These are phyloP conservation scores for Metschnikowia sp. DNA, from an alignment of 805 yeast species.

Conservation along the genomic window DNA sequence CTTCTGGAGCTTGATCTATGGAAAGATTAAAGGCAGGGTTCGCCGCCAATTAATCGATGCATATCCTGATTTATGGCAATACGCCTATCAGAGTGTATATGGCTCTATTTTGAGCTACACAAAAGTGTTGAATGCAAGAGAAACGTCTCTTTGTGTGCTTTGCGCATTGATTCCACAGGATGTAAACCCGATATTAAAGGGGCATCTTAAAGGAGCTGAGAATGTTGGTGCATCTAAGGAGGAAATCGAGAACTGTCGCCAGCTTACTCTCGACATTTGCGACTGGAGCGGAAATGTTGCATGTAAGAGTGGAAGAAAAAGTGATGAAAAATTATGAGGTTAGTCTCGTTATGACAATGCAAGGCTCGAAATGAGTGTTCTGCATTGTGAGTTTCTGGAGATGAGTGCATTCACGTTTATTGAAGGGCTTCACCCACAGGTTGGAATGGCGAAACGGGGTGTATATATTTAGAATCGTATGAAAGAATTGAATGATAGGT, in stretches of 20 bases:
- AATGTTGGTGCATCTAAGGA: slow-evolving; percentile 71
- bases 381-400: no score
- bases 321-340: slow-evolving; percentile 50
- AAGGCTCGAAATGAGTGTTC: no score
- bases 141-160: slow-evolving; percentile 73
- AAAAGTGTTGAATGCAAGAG: slow-evolving; percentile 58
- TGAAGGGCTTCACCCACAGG: no score
- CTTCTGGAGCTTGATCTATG: slow-evolving; percentile 74
- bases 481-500: not conserved
- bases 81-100: slow-evolving; percentile 68
- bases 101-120: slow-evolving; percentile 72
- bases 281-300: slow-evolving; percentile 64
- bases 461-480: not conserved
- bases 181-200: slow-evolving; percentile 88
- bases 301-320: slow-evolving; percentile 50
- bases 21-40: slow-evolving; percentile 69
- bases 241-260: slow-evolving; percentile 58
- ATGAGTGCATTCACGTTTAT: no score
- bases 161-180: slow-evolving; percentile 87
- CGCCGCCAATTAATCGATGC: slow-evolving; percentile 64
- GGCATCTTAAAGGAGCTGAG: slow-evolving; percentile 83
- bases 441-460: not conserved
- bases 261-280: slow-evolving; percentile 60
- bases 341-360: not conserved
- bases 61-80: slow-evolving; percentile 83